Evolutionary conservation across 1,284 basidiomycete species (phyloP), one percentile per base, ranked within the genome.

Genomic region (Cryptococcus hybrid): DNA sequence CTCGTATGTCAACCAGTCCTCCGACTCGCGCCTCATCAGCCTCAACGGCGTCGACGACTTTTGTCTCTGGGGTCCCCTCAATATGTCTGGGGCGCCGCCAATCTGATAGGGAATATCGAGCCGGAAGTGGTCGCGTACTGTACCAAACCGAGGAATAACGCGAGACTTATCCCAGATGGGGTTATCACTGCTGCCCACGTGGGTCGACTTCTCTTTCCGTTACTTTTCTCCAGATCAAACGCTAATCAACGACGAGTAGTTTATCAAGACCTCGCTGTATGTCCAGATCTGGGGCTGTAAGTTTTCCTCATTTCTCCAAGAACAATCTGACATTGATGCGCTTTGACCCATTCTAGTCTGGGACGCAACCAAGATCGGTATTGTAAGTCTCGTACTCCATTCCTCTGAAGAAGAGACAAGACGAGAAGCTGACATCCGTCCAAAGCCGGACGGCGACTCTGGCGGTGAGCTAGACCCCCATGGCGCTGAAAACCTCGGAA

Each of bases 391-490:
- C 18, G n/a, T 18, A 47, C 18, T 47, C 24, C 24, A 24, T 24
- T 24, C 24, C 24, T 47, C 18, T 47, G 13, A n/a, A 24, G 45
- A n/a, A 47, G 18, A n/a, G 12, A 13, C 11, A 24, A 30, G 45
- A 9, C 18, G 13, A n/a, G 9, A 24, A 47, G 45, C 40, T 42
- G n/a, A 42, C 40, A 42, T n/a, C 40, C 40, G 24, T 12, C 18
- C 34, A 48, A n/a, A 48, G 47, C n/a, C 18, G 36, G 1, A 42
- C 3, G 76, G 75, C 37, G 81, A 82, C 59, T 52, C 64, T 13
- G 81, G 80, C 42, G 80, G 80, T 54, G 80, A 82, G 67, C 75
- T 81, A 38, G 80, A 81, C 70, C 79, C 80, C 13, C 79, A 81
- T 71, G 80, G 80, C 54, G 76, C 75, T n/a, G 74, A 71, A 37